Base-by-base conservation (phyloP, 2,329 filamentous ascomycete species). In the Fusarium heterosporum region DNA sequence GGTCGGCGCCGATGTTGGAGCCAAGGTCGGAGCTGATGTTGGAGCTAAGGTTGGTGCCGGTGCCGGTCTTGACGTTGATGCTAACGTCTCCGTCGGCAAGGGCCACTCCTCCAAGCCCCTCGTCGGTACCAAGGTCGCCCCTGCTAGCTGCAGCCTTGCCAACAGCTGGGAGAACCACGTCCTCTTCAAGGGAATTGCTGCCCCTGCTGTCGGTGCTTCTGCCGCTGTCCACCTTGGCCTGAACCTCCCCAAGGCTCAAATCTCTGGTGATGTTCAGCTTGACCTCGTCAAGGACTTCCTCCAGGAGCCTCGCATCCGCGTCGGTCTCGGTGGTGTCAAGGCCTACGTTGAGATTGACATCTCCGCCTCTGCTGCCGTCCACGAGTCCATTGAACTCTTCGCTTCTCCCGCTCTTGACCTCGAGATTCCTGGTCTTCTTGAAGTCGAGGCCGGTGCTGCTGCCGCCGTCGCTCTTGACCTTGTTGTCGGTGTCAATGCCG, bases 321-420 rank as follows among this genome's bases (percentile, higher is more conserved):
- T 88, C 4, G 77, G 82, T 63, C 83, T 88, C 46, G 79, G 79
- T 40, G 79, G 78, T 7, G 72, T 87, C 64, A 84, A 86, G 73
- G 76, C 85, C 9, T 85, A 84, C 68, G 75, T 87, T 16, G 78
- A 85, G 64, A 69, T 87, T 8, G 80, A 82, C 46, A 77, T 86
- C 1, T 74, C 75, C 9, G 74, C 85, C 26, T 78, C 76, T 6
- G 79, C 78, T 17, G 81, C 78, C 12, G 78, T 84, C 17, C 81
- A 81, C 19, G 85, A 87, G 69, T 81, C 81, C 4, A 73, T 87
- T 42, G 84, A 82, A 68, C 76, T 88, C 0, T 84, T 81, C 66
- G 78, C 79, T 9, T 78, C 78, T 2, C 77, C 81, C 2, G 65
- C 64, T 55, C 69, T 74, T 17, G 17, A 65, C 19, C 74, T 83